These are phyloP conservation scores for Athelia psychrophila DNA, from an alignment of 1,284 basidiomycete species.

Conservation along the genomic window DNA sequence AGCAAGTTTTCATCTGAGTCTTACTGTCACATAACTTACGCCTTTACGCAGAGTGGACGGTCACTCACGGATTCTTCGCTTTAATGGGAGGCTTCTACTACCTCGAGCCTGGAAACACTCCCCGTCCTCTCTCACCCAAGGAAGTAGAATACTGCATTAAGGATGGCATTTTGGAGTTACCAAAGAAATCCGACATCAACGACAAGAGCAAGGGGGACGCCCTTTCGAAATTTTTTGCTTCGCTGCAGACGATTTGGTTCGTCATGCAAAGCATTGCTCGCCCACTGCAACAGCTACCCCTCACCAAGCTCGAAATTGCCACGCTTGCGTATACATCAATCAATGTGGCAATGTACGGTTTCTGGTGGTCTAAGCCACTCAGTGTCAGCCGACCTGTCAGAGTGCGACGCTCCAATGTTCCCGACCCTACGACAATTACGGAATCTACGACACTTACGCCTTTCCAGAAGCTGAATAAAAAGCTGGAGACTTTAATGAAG, in stretches of 20 bases:
- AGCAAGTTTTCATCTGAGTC: not conserved
- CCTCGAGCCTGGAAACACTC: not conserved
- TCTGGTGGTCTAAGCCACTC: slow-evolving; percentile 11
- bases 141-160: slow-evolving; percentile 5
- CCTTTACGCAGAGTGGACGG: slow-evolving; percentile 1
- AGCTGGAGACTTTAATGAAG: not conserved
- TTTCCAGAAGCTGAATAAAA: too few relatives aligned
- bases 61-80: slow-evolving; percentile 5
- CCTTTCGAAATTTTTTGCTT: not conserved
- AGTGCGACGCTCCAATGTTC: not conserved
- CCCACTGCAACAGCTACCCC: not conserved
- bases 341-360: slow-evolving; percentile 1
- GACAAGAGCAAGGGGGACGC: not conserved
- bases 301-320: slow-evolving; percentile 9
- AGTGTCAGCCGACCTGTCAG: slow-evolving; percentile 3
- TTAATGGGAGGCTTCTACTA: slow-evolving; percentile 7
- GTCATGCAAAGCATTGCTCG: slow-evolving; percentile 9
- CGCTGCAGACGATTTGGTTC: slow-evolving; percentile 8
- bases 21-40: not conserved
- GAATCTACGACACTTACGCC: too few relatives aligned
- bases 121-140: not conserved
- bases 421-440: not conserved
- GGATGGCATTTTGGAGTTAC: slow-evolving; percentile 1
- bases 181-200: not conserved
- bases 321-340: slow-evolving; percentile 5